Evolutionary conservation across 306 rosid species (phyloP).

Genomic region (Citrullus amarus): DNA sequence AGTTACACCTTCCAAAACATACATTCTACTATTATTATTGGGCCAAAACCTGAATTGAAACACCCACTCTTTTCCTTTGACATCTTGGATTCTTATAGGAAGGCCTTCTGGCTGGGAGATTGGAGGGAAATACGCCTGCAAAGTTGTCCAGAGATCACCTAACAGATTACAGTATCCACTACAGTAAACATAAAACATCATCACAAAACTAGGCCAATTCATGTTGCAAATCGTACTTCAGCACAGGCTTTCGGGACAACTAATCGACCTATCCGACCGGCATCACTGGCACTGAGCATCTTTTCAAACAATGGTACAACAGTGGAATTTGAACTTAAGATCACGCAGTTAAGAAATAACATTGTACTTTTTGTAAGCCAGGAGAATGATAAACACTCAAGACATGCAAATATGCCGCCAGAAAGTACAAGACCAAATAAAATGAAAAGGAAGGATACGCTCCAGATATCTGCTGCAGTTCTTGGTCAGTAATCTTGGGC

Average conservation of each 20-base stretch:
- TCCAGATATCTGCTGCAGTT: slow-evolving; percentile 93
- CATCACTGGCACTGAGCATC: slow-evolving; percentile 99
- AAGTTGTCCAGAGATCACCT: slow-evolving; percentile 10
- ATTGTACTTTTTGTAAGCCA: background rate
- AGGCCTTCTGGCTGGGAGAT: slow-evolving; percentile 99
- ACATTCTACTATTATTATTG: slow-evolving; percentile 99
- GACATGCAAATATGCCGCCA: background rate
- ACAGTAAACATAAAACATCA: slow-evolving; percentile 1
- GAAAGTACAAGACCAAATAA: background rate
- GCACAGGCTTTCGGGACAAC: slow-evolving; percentile 99
- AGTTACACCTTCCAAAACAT: slow-evolving; percentile 95
- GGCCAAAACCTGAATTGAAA: slow-evolving; percentile 99
- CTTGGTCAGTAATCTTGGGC: slow-evolving; percentile 99
- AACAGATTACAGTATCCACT: slow-evolving; percentile 10
- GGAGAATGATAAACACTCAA: slow-evolving; percentile 9
- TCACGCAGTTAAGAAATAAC: slow-evolving; percentile 45
- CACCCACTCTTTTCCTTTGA: slow-evolving; percentile 97
- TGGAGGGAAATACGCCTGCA: slow-evolving; percentile 96
- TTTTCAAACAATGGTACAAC: slow-evolving; percentile 94
- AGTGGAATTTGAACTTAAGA: slow-evolving; percentile 80
- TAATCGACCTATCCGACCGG: slow-evolving; percentile 98
- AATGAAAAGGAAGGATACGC: slow-evolving; percentile 59
- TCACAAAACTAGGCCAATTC: slow-evolving; percentile 3
- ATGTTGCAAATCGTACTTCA: slow-evolving; percentile 44
- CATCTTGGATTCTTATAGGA: slow-evolving; percentile 91